Percentiles rank a stretch among this genome's conserved stretches.
Conservation (phyloP, 169 alveolate species). For the Perkinsus olseni region DNA sequence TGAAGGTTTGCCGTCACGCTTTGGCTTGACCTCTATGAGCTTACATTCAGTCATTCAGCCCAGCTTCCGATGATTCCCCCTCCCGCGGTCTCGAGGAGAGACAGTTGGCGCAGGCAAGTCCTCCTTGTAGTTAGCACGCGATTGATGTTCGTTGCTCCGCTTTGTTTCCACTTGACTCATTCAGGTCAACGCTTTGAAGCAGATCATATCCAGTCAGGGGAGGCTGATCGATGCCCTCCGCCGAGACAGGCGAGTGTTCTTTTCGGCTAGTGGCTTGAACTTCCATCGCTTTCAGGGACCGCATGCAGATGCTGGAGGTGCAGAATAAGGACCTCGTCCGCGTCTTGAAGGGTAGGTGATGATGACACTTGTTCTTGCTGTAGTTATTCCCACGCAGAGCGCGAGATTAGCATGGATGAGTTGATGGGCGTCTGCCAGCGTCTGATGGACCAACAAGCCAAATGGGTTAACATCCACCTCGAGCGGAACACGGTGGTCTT, state of each 20-base stretch:
- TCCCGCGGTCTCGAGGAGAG: not conserved
- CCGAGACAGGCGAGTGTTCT: not conserved
- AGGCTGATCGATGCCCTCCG: not conserved
- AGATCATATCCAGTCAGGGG: not conserved
- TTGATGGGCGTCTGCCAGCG: not conserved
- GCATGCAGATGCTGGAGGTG: not conserved
- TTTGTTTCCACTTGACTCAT: not conserved
- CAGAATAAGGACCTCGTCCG: not conserved
- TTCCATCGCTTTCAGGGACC: not conserved
- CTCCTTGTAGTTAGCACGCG: not conserved
- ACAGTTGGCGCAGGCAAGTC: not conserved
- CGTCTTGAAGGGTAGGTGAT: not conserved
- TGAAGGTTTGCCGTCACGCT: not conserved
- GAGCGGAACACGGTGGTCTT: not conserved
- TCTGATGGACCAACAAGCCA: not conserved
- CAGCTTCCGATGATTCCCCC: not conserved
- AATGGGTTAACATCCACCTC: not conserved
- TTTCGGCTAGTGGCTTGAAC: not conserved
- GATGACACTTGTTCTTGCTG: not conserved
- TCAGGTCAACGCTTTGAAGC: not conserved
- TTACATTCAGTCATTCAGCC: not conserved
- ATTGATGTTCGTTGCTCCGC: no score
- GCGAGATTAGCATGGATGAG: not conserved
- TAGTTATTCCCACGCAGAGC: no score
- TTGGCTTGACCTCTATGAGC: no score